Evolutionary conservation across 345 rosid species (phyloP).

Genomic region (Moricandia moricandioides): DNA sequence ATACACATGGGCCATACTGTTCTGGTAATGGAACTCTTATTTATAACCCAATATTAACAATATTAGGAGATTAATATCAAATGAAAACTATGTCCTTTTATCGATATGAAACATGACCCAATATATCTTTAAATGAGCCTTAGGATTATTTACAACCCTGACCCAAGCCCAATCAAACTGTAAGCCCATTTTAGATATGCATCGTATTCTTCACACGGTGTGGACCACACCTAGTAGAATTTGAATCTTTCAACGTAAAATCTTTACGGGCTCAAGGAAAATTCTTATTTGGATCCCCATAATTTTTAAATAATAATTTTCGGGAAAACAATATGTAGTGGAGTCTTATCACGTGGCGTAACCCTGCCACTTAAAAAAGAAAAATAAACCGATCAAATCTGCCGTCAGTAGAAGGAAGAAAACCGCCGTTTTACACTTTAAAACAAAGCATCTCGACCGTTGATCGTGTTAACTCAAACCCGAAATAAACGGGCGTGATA

Average conservation of each 20-base stretch:
- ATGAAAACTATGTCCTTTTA: neutral
- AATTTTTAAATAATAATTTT: neutral
- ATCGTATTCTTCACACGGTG: neutral
- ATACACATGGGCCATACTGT: neutral
- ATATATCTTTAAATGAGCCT: neutral
- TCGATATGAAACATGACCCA: neutral
- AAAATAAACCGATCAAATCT: constrained; percentile 14
- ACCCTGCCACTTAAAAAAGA: constrained; percentile 7
- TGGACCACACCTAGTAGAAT: neutral
- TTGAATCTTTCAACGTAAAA: neutral
- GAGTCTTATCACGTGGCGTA: constrained; percentile 24
- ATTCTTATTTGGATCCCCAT: neutral
- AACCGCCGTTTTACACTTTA: constrained; percentile 31
- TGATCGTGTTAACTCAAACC: constrained; percentile 10
- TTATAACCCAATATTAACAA: neutral
- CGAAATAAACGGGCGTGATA: constrained; percentile 34
- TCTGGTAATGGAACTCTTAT: neutral
- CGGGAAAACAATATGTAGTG: neutral
- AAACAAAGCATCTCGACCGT: constrained; percentile 28
- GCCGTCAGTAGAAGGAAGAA: neutral
- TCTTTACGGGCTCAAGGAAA: constrained; percentile 4
- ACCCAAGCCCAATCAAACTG: neutral
- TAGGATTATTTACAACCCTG: neutral
- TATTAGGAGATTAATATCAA: neutral
- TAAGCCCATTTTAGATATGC: neutral